These are phyloP conservation scores for Syzygium aqueum DNA, from an alignment of 345 rosid genomes.

Conservation along the genomic window DNA sequence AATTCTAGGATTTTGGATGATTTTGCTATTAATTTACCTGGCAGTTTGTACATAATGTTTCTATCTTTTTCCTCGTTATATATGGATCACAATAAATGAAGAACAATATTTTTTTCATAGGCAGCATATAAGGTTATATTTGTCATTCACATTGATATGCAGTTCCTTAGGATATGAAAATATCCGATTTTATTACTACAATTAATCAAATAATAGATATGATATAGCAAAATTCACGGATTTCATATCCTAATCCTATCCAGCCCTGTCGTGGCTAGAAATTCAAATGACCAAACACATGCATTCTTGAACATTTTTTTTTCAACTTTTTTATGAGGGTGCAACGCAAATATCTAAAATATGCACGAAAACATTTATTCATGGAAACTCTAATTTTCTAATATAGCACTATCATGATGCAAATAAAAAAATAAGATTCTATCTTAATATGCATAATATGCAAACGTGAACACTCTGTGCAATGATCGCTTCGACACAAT, in stretches of 20 bases:
- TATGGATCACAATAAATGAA: too few relatives aligned
- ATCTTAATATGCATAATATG: too few relatives aligned
- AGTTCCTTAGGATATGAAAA: too few relatives aligned
- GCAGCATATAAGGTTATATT: not conserved
- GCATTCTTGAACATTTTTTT: not conserved
- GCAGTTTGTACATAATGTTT: not conserved
- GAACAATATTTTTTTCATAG: not conserved
- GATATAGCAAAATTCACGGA: too few relatives aligned
- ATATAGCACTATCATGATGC: too few relatives aligned
- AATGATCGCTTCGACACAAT: not conserved
- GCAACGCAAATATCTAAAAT: not conserved
- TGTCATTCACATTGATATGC: too few relatives aligned
- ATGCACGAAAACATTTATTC: not conserved
- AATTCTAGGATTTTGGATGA: not conserved
- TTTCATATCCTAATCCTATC: too few relatives aligned
- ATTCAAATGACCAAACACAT: not conserved
- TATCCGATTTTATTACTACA: too few relatives aligned
- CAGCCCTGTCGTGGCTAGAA: not conserved
- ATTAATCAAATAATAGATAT: too few relatives aligned
- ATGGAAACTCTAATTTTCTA: too few relatives aligned
- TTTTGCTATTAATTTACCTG: too few relatives aligned
- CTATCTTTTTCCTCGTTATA: not conserved
- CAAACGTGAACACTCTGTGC: not conserved
- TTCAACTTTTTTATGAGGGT: not conserved
- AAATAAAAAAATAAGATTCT: too few relatives aligned